A percentile compares a stretch with the other conserved stretches of the same genome.
Conservation (phyloP, 139 green algal genomes). For the Chlamydomonas sphaeroides region DNA sequence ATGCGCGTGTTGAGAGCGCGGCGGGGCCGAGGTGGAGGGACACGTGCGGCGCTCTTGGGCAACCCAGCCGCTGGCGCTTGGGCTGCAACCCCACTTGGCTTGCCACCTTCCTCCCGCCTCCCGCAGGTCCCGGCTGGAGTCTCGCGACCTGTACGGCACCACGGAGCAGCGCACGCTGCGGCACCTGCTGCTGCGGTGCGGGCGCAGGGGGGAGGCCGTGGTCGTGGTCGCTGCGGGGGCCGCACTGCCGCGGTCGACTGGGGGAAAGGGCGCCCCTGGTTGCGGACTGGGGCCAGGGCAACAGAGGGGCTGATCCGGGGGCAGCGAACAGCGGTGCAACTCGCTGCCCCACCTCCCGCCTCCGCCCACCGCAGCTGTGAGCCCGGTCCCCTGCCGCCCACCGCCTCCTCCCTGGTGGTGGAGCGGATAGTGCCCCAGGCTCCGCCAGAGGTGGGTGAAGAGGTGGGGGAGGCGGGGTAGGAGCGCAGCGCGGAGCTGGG, state of each 20-base stretch:
- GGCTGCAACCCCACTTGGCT: neutral
- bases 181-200: conserved; percentile 60
- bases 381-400: neutral
- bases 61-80: neutral
- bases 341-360: neutral
- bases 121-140: conserved; percentile 34
- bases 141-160: conserved; percentile 51
- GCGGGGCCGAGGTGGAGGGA: neutral
- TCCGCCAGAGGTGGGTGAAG: conserved; percentile 43
- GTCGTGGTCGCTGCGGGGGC: neutral
- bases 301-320: neutral
- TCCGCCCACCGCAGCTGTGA: neutral
- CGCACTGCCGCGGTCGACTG: too few species aligned
- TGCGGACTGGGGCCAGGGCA: too few species aligned
- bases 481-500: neutral
- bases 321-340: too few species aligned
- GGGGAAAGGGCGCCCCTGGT: too few species aligned
- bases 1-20: neutral
- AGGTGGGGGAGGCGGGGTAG: neutral
- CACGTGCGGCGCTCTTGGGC: too few species aligned
- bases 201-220: neutral
- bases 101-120: neutral
- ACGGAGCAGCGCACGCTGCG: conserved; percentile 49
- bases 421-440: conserved; percentile 47
- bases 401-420: conserved; percentile 12